Evolutionary conservation across 2,329 filamentous ascomycete genomes (phyloP).

Genomic region (Coleophoma crateriformis): DNA sequence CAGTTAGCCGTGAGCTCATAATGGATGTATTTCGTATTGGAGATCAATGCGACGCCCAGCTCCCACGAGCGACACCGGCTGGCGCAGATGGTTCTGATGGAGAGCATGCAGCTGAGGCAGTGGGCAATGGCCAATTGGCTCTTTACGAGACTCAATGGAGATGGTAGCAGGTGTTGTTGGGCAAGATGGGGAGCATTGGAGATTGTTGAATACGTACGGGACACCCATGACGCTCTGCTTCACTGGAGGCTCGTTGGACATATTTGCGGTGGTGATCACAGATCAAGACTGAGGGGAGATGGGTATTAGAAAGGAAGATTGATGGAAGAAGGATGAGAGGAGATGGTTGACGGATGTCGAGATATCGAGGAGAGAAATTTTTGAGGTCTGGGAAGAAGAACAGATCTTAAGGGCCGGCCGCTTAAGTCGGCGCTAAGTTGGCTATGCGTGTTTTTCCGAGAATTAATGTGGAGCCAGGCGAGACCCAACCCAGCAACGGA

Average conservation of each 20-base stretch:
- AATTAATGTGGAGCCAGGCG: too few relatives aligned
- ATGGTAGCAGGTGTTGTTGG: conserved; percentile 13
- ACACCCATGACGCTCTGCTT: conserved; percentile 60
- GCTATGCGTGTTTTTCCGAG: too few relatives aligned
- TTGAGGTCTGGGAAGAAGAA: conserved; percentile 16
- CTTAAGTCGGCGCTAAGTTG: conserved; percentile 5
- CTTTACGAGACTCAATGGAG: conserved; percentile 14
- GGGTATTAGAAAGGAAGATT: conserved; percentile 21
- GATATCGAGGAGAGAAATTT: conserved; percentile 6
- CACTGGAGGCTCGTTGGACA: conserved; percentile 46
- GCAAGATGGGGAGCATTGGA: conserved; percentile 23
- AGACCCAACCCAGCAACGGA: not conserved
- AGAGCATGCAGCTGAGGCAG: conserved; percentile 1
- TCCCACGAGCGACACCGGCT: conserved; percentile 13
- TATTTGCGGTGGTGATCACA: conserved; percentile 20
- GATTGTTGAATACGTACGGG: conserved; percentile 46
- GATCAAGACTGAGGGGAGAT: conserved; percentile 57
- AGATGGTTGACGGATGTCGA: conserved; percentile 8
- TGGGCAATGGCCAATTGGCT: conserved; percentile 17
- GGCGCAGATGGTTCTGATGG: conserved; percentile 1
- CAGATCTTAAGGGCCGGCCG: conserved; percentile 5
- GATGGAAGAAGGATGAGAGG: conserved; percentile 11
- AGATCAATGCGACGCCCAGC: conserved; percentile 12
- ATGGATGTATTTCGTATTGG: conserved; percentile 4
- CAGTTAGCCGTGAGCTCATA: conserved; percentile 16